These are phyloP conservation scores for Ganoderma lucidum DNA, from an alignment of 1,284 basidiomycete species.

Conservation along the genomic window DNA sequence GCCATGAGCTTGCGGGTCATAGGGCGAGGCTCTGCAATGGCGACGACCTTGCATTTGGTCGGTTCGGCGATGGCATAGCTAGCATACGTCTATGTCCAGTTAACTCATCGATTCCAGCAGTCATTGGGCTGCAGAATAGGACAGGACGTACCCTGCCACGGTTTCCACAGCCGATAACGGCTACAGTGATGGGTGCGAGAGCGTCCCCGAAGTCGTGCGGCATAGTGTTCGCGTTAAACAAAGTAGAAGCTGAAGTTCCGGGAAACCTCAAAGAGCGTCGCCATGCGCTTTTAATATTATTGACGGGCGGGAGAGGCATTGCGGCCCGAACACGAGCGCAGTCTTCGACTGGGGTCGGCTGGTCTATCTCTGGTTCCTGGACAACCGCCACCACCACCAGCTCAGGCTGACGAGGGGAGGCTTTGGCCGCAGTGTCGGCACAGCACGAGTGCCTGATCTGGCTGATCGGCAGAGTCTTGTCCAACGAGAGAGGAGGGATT, in stretches of 20 bases:
- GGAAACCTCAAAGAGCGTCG: conserved; percentile 28
- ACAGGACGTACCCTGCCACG: conserved; percentile 68
- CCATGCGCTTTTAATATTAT: conserved; percentile 34
- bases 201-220: conserved; percentile 31
- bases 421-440: conserved; percentile 18
- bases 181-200: conserved; percentile 52
- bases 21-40: conserved; percentile 83
- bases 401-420: not conserved
- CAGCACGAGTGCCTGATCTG: conserved; percentile 30
- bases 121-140: not conserved
- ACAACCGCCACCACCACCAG: not conserved
- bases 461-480: conserved; percentile 28
- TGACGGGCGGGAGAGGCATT: conserved; percentile 26
- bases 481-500: conserved; percentile 24
- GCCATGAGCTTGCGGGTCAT: conserved; percentile 69
- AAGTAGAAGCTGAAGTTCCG: conserved; percentile 15
- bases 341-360: not conserved
- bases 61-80: conserved; percentile 69
- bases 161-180: conserved; percentile 80
- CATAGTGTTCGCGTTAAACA: conserved; percentile 32
- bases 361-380: conserved; percentile 5
- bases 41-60: conserved; percentile 74
- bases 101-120: not conserved
- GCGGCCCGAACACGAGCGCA: conserved; percentile 20
- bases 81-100: conserved; percentile 67